Evolutionary conservation across 352 stramenopile species (phyloP).

Genomic region (Globisporangium spinosum): DNA sequence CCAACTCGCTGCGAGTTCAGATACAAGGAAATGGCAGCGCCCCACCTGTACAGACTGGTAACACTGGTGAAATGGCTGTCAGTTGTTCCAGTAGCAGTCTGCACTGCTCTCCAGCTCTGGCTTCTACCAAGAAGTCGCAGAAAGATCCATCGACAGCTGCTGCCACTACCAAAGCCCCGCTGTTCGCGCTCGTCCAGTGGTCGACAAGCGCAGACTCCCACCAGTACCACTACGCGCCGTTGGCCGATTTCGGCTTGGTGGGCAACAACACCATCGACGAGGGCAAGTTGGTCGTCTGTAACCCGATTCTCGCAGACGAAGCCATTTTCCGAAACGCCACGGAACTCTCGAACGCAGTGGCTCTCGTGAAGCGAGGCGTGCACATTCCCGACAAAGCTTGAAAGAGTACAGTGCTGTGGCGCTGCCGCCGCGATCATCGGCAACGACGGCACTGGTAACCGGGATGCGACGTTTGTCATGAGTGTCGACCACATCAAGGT

Average conservation of each 20-base stretch:
- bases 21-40: background rate
- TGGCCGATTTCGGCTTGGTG: slow-evolving; percentile 59
- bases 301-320: slow-evolving; percentile 46
- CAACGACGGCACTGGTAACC: slow-evolving; percentile 52
- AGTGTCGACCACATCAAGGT: slow-evolving; percentile 62
- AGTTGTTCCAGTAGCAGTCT: background rate
- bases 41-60: background rate
- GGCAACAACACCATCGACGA: slow-evolving; percentile 39
- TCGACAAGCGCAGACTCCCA: slow-evolving; percentile 38
- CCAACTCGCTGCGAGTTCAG: background rate
- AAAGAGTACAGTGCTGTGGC: slow-evolving; percentile 51
- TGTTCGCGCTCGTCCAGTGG: slow-evolving; percentile 75
- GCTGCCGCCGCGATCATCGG: slow-evolving; percentile 61
- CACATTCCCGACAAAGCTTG: slow-evolving; percentile 67
- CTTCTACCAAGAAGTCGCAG: background rate
- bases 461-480: slow-evolving; percentile 65
- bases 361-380: slow-evolving; percentile 55
- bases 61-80: background rate
- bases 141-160: background rate
- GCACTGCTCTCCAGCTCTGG: background rate
- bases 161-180: slow-evolving; percentile 13
- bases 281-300: slow-evolving; percentile 36
- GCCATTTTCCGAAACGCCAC: slow-evolving; percentile 33
- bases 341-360: slow-evolving; percentile 36
- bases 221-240: slow-evolving; percentile 48